Percentiles rank a stretch among this genome's conserved stretches.
Evolutionary conservation across 139 green algal species (phyloP).

Genomic region (Picochlorum sp.): DNA sequence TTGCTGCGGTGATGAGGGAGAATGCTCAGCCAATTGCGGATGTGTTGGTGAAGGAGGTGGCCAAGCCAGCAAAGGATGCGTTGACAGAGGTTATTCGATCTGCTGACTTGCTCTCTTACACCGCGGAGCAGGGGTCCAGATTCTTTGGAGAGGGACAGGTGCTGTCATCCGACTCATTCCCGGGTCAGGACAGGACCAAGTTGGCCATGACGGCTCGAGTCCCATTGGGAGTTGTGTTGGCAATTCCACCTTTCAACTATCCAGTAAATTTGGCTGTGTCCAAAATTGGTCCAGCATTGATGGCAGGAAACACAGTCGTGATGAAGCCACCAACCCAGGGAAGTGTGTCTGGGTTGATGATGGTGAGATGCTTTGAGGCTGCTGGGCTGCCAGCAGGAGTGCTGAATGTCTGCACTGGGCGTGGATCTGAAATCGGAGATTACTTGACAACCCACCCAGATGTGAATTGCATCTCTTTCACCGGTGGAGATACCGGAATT

Average conservation of each 20-base stretch:
- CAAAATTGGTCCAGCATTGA: slow-evolving; percentile 91
- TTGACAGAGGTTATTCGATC: slow-evolving; percentile 72
- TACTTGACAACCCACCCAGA: slow-evolving; percentile 82
- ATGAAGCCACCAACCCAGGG: slow-evolving; percentile 95
- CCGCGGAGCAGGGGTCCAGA: slow-evolving; percentile 85
- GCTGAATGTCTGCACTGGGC: slow-evolving; percentile 70
- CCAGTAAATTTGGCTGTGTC: slow-evolving; percentile 87
- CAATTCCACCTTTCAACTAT: slow-evolving; percentile 98
- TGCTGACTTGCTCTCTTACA: slow-evolving; percentile 87
- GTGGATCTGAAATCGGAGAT: slow-evolving; percentile 90
- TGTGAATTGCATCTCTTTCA: slow-evolving; percentile 86
- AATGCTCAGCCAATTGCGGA: slow-evolving; percentile 78
- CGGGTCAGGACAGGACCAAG: slow-evolving; percentile 83
- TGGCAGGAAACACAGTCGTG: slow-evolving; percentile 92
- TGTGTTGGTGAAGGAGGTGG: slow-evolving; percentile 83
- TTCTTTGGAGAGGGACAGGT: slow-evolving; percentile 76
- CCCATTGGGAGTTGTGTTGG: slow-evolving; percentile 83
- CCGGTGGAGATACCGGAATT: slow-evolving; percentile 73
- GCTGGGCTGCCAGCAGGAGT: slow-evolving; percentile 77
- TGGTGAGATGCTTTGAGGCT: slow-evolving; percentile 78
- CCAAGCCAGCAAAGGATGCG: slow-evolving; percentile 81
- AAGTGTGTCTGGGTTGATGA: slow-evolving; percentile 72
- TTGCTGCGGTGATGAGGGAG: slow-evolving; percentile 64
- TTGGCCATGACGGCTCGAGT: slow-evolving; percentile 73
- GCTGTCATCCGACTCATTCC: slow-evolving; percentile 82